Conservation (phyloP, 2,329 filamentous ascomycete species). For the Pseudogymnoascus sp. region DNA sequence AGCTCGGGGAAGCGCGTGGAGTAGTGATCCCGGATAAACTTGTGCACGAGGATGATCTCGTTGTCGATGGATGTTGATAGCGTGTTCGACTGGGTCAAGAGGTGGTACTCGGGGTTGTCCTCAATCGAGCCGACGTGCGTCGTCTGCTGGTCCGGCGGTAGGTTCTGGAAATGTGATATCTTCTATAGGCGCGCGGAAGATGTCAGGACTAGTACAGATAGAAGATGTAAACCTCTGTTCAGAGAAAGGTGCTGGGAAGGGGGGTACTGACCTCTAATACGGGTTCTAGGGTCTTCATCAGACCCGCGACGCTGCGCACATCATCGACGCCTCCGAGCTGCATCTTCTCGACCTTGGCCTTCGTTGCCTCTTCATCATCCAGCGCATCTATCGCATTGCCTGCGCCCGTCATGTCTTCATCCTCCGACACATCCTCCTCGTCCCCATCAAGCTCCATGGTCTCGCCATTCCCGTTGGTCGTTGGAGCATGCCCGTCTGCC, state of each 20-base stretch:
- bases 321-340: slow-evolving; percentile 65
- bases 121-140: slow-evolving; percentile 74
- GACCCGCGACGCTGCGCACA: slow-evolving; percentile 66
- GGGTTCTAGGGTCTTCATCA: slow-evolving; percentile 76
- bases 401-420: slow-evolving; percentile 47
- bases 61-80: slow-evolving; percentile 88
- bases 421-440: slow-evolving; percentile 51
- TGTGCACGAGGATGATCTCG: slow-evolving; percentile 88
- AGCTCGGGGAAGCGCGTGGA: slow-evolving; percentile 88
- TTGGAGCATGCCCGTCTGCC: slow-evolving; percentile 29
- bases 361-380: slow-evolving; percentile 61
- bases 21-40: slow-evolving; percentile 94
- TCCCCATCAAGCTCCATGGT: slow-evolving; percentile 53
- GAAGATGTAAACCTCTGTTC: slow-evolving; percentile 54
- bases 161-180: slow-evolving; percentile 68
- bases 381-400: slow-evolving; percentile 40
- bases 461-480: slow-evolving; percentile 24
- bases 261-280: slow-evolving; percentile 66
- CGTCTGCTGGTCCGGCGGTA: slow-evolving; percentile 55
- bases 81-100: slow-evolving; percentile 80
- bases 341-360: slow-evolving; percentile 77
- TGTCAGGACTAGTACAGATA: slow-evolving; percentile 59
- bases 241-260: slow-evolving; percentile 18
- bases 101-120: slow-evolving; percentile 84
- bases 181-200: slow-evolving; percentile 54